Evolutionary conservation across 495 filamentous ascomycete species (phyloP).

Genomic region (Aspergillus ostianus): DNA sequence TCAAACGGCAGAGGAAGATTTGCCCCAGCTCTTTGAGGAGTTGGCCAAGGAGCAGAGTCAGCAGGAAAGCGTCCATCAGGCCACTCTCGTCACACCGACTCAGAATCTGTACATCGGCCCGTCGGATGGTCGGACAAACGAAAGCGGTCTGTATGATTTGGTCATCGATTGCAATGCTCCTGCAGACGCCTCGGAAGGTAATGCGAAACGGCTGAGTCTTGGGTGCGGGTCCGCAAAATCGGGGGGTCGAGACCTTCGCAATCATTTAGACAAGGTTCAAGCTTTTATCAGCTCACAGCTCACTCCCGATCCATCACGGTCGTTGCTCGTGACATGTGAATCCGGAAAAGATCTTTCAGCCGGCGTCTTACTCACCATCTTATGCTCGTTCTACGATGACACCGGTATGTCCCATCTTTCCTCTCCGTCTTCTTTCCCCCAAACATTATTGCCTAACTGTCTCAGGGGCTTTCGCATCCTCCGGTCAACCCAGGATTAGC

Average conservation of each 20-base stretch:
- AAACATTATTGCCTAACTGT: slow-evolving; percentile 30
- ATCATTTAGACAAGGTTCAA: slow-evolving; percentile 54
- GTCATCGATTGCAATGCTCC: slow-evolving; percentile 45
- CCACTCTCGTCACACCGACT: slow-evolving; percentile 37
- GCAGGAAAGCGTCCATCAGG: slow-evolving; percentile 23
- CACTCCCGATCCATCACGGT: slow-evolving; percentile 26
- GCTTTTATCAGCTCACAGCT: slow-evolving; percentile 44
- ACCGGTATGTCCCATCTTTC: slow-evolving; percentile 40
- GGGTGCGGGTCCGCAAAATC: slow-evolving; percentile 64
- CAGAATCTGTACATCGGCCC: slow-evolving; percentile 39
- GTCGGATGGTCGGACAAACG: slow-evolving; percentile 16
- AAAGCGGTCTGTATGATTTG: slow-evolving; percentile 36
- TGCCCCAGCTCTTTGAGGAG: slow-evolving; percentile 60
- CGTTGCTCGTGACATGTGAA: slow-evolving; percentile 57
- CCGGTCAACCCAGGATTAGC: slow-evolving; percentile 43
- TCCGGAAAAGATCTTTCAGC: slow-evolving; percentile 66
- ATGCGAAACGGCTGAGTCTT: slow-evolving; percentile 54
- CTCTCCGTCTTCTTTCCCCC: background rate
- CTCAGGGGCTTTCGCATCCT: slow-evolving; percentile 26
- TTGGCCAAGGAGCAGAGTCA: slow-evolving; percentile 43
- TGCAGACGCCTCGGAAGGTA: slow-evolving; percentile 30
- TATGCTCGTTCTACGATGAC: slow-evolving; percentile 62
- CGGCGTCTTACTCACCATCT: slow-evolving; percentile 57
- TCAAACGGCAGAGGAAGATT: slow-evolving; percentile 57
- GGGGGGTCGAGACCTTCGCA: slow-evolving; percentile 72